Base-by-base conservation (phyloP, 192 early-diverging fungal species). In the Allomyces arbusculus region DNA sequence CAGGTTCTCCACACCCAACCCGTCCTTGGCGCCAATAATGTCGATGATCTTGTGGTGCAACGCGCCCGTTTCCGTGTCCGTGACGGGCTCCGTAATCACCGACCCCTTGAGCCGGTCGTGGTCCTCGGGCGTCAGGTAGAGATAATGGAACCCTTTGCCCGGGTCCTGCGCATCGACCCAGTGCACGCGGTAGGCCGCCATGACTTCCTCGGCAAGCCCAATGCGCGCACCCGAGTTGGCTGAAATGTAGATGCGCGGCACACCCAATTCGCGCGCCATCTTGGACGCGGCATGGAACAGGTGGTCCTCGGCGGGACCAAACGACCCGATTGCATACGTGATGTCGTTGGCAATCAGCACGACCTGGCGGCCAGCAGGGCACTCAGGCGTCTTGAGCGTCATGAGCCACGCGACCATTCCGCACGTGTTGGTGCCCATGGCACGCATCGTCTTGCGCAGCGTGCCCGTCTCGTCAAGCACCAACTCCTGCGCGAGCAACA, bases 171-270 rank as follows among this genome's bases (percentile, higher is more conserved):
- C 66, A 65, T 97, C 89, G 69, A 87, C 82, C 91, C 91, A 99
- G 61, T 87, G 85, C 61, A 87, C 81, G 61, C 82, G 90, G 84
- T 95, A 94, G 65, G 86, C 79, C 62, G 82, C 78, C 58, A 86
- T 84, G 16, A 97, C 79, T 78, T 99, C 95, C 67, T 89, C 89
- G 23, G 95, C 95, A 28, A 99, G 83, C 26, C 94, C 95, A 68
- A 99, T 99, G 64, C 95, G 86, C 10, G 95, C 95, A 67, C 95
- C 95, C 62, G 94, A 96, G 86, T 99, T 99, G 45, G 95, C 95
- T 64, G 92, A 94, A 28, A 99, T 75, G 77, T 97, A 99, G 20
- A 97, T 76, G 65, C 94, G 88, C 23, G 95, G 95, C 33, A 91
- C 75, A 61, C 95, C 95, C 67, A 86, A 72, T 65, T 78, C 61